Evolutionary conservation across 441 rosid genomes (phyloP).

Genomic region (Omphalea diandra): DNA sequence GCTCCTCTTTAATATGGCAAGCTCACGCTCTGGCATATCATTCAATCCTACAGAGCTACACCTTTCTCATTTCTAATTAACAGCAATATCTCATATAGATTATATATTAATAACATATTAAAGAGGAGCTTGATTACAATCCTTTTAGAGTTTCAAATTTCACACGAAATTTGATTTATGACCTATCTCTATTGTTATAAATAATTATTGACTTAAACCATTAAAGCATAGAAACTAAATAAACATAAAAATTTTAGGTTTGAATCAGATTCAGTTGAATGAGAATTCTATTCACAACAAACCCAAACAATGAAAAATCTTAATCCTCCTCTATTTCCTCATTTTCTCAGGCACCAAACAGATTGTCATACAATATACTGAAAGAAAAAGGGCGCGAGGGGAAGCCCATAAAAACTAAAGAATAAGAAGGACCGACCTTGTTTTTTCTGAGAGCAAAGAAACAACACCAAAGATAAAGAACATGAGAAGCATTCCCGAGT

Average conservation of each 20-base stretch:
- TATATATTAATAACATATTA: neutral
- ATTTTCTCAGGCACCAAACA: constrained; percentile 8
- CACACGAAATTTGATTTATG: neutral
- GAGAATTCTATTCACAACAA: neutral
- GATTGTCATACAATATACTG: neutral
- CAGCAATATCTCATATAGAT: neutral
- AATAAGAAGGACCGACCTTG: constrained; percentile 46
- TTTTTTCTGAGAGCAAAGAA: constrained; percentile 67
- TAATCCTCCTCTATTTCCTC: neutral
- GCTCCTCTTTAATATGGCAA: too few species aligned
- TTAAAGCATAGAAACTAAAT: neutral
- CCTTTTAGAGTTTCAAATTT: neutral
- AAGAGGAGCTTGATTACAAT: neutral
- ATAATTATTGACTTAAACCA: neutral
- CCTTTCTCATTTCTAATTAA: neutral
- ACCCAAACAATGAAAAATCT: neutral
- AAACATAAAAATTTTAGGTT: neutral
- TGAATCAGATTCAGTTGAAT: neutral
- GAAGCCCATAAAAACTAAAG: neutral
- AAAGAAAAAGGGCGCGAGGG: neutral
- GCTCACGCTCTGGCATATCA: neutral
- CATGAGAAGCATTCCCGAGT: constrained; percentile 96
- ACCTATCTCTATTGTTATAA: neutral
- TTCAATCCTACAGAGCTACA: neutral
- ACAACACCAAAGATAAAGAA: constrained; percentile 80